Base-by-base conservation (phyloP, 192 early-diverging fungal genomes). In the Kickxella alabastrina region DNA sequence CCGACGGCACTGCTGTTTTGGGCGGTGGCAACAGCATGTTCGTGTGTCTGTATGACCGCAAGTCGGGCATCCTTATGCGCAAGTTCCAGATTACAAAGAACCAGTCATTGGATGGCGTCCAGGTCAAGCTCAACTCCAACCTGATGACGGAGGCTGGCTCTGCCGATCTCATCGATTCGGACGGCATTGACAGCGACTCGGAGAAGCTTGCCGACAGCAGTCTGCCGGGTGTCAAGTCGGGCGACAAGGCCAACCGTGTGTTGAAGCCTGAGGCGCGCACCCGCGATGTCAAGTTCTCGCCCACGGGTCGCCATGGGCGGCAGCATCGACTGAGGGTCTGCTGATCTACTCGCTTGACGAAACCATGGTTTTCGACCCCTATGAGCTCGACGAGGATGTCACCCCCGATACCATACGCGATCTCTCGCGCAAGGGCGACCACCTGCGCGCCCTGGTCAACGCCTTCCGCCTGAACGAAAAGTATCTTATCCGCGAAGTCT, bases 301-400 rank as follows among this genome's bases (percentile, higher is more conserved):
- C 95, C 26, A 97, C 92, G 0, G 93, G 92, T 17, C 81, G 92
- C 23, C 83, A 92, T 99, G 93, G 93, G 92, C 93, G 1, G 90
- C 94, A 0, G 93, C 94, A 7, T 86, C 93, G 12, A 97, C 94
- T 5, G 93, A 99, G 50, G 97, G 97, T 7, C 71, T 99, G 22
- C 54, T 98, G 47, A 85, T 99, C 39, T 99, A 97, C 76, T 90
- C 93, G 13, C 74, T 99, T 28, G 97, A 99, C 61, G 91, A 98
- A 38, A 80, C 81, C 2, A 75, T 97, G 18, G 52, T 88, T 45
- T 99, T 99, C 65, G 97, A 99, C 70, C 97, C 97, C 18, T 98
- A 94, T 68, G 94, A 99, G 75, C 83, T 99, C 3, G 95, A 98
- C 58, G 83, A 95, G 26, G 89, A 96, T 60, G 91, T 99, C 25